Percentiles rank a stretch among this genome's conserved stretches.
These are phyloP conservation scores for Alternaria conjuncta DNA, from an alignment of 2,329 filamentous ascomycete species.

Conservation along the genomic window DNA sequence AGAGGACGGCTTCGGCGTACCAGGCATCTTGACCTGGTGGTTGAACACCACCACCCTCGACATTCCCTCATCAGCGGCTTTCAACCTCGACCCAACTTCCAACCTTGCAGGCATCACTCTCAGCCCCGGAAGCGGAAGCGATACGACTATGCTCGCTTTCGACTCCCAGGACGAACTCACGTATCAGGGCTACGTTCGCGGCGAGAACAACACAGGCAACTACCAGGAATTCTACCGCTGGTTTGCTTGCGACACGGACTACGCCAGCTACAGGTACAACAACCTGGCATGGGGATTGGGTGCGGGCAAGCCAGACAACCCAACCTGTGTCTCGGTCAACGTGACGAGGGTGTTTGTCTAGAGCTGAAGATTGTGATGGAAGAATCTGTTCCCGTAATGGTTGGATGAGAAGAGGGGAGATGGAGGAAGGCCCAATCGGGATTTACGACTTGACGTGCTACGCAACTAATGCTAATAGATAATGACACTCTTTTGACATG, in stretches of 20 bases:
- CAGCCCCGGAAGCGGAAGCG: slow-evolving; percentile 29
- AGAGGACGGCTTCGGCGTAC: slow-evolving; percentile 18
- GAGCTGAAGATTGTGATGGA: background rate
- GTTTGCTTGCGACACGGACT: slow-evolving; percentile 55
- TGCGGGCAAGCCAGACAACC: slow-evolving; percentile 51
- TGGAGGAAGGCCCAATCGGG: background rate
- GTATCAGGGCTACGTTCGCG: slow-evolving; percentile 51
- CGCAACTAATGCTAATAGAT: background rate
- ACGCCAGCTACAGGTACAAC: slow-evolving; percentile 51
- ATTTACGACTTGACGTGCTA: background rate
- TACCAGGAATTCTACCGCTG: slow-evolving; percentile 49
- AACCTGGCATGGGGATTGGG: slow-evolving; percentile 55
- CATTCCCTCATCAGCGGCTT: slow-evolving; percentile 40
- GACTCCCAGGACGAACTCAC: slow-evolving; percentile 48
- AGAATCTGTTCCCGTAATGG: background rate
- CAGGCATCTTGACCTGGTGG: slow-evolving; percentile 52
- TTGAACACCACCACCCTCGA: background rate
- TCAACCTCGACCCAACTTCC: slow-evolving; percentile 47
- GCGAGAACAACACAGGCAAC: slow-evolving; percentile 35
- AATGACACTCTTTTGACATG: background rate
- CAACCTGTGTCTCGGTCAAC: slow-evolving; percentile 53
- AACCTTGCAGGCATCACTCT: slow-evolving; percentile 55
- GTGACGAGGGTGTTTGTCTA: slow-evolving; percentile 46
- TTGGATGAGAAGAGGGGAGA: background rate
- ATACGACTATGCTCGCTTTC: slow-evolving; percentile 48